phyloP scores from a whole-genome alignment of 2,329 filamentous ascomycete species.

The Colletotrichum sp. region DNA sequence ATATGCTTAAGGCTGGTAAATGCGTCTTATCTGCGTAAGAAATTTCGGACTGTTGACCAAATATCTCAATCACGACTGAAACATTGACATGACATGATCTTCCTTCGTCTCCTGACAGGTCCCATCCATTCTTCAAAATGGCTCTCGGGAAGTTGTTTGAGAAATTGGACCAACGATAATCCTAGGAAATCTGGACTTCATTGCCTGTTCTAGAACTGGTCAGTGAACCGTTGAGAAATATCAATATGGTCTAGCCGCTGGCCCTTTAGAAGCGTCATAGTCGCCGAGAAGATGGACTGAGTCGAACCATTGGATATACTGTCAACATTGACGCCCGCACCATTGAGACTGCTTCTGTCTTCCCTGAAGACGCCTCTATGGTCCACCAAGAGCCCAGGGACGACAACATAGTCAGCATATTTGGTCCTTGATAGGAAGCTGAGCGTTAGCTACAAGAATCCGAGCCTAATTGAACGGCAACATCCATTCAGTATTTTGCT shows the following conservation, averaged over 20 bases:
- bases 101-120: background rate
- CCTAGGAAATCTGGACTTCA: rapidly evolving
- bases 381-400: background rate
- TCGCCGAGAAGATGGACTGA: background rate
- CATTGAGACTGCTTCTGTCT: background rate
- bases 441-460: background rate
- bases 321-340: background rate
- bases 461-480: background rate
- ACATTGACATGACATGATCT: background rate
- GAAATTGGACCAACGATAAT: background rate
- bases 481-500: background rate
- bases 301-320: background rate
- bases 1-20: background rate
- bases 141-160: background rate
- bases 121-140: background rate
- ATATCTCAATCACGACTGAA: background rate
- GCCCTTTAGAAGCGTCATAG: background rate
- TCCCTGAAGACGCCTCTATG: background rate
- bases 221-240: background rate
- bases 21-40: background rate
- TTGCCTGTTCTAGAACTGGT: background rate
- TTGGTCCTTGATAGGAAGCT: background rate
- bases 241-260: rapidly evolving
- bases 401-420: background rate
- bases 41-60: background rate